phyloP scores from a whole-genome alignment of 257 asterid genomes.

The Solanum pinnatisectum region DNA sequence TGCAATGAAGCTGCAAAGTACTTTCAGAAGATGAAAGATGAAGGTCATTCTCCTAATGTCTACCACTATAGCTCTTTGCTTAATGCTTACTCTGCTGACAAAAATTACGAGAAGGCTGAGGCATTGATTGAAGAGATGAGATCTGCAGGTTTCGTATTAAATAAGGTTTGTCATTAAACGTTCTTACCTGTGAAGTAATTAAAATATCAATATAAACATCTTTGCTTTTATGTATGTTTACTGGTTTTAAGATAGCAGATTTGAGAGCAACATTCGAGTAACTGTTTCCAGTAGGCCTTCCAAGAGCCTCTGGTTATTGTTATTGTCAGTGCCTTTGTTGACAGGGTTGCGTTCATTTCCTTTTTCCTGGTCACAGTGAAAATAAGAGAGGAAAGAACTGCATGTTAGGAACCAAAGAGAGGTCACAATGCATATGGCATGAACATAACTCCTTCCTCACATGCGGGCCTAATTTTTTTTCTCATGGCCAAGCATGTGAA shows the following conservation, averaged over 20 bases:
- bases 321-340: neutral
- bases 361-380: neutral
- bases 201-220: neutral
- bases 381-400: neutral
- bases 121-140: slow-evolving; percentile 68
- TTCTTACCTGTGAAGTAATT: neutral
- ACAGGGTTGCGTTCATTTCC: neutral
- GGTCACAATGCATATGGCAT: neutral
- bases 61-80: slow-evolving; percentile 93
- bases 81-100: slow-evolving; percentile 76
- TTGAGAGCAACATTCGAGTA: neutral
- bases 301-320: neutral
- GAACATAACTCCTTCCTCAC: neutral
- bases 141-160: slow-evolving; percentile 52
- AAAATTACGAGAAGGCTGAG: slow-evolving; percentile 66
- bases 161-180: slow-evolving; percentile 45
- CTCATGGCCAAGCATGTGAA: neutral
- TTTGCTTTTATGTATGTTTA: neutral
- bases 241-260: neutral
- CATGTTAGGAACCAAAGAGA: neutral
- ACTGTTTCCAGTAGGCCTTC: neutral
- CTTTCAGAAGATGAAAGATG: slow-evolving; percentile 78
- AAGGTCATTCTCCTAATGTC: slow-evolving; percentile 77
- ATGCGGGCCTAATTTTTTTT: neutral
- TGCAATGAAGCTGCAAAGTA: slow-evolving; percentile 77